phyloP scores from a whole-genome alignment of 441 rosid species.

The Theobroma grandiflorum region DNA sequence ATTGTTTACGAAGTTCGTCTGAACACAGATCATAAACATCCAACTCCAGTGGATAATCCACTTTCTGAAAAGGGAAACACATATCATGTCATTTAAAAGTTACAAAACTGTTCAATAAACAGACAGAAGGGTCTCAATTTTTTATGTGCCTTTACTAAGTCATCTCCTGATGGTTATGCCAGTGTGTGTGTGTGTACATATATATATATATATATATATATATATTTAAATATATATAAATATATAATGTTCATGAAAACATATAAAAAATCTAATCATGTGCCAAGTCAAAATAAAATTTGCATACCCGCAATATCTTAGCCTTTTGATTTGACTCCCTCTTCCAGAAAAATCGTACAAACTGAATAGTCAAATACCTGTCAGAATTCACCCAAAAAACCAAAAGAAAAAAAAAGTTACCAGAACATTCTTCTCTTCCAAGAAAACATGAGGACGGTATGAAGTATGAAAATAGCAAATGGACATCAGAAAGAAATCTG shows the following conservation, averaged over 20 bases:
- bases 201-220: no score
- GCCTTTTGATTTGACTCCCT: conserved; percentile 99
- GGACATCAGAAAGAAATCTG: conserved; percentile 23
- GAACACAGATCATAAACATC: conserved; percentile 95
- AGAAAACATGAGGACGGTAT: not conserved
- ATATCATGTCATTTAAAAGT: not conserved
- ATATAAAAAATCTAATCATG: not conserved
- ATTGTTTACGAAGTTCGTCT: conserved; percentile 73
- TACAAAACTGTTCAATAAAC: not conserved
- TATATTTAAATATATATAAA: no score
- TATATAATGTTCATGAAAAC: not conserved
- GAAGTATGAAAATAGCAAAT: conserved; percentile 8
- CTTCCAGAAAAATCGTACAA: conserved; percentile 99
- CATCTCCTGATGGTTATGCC: not conserved
- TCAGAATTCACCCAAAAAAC: not conserved
- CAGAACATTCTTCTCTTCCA: conserved; percentile 12
- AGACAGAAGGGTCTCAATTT: conserved; percentile 2
- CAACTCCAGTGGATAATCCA: conserved; percentile 93
- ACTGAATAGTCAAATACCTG: conserved; percentile 97
- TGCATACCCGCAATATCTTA: conserved; percentile 85
- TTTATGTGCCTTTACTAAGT: conserved; percentile 7
- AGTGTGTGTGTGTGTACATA: no score
- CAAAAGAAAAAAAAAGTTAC: not conserved
- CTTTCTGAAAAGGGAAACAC: conserved; percentile 67
- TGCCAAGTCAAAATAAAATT: conserved; percentile 16